Percentiles rank a stretch among this genome's conserved stretches.
phyloP scores from a whole-genome alignment of 306 rosid genomes.

The Medicago lupulina region DNA sequence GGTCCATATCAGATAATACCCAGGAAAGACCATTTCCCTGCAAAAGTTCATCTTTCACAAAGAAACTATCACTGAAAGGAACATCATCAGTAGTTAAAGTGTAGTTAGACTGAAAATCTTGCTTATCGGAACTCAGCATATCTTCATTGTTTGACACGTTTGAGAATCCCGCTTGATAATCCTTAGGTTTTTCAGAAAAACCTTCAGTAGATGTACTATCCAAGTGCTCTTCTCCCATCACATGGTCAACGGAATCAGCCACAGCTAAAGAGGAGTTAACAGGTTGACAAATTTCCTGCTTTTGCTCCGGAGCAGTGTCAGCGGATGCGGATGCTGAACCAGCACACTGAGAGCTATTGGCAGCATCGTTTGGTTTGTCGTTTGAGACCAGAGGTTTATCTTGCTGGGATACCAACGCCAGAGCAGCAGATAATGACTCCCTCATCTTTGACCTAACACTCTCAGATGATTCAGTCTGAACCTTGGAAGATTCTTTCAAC shows the following conservation, averaged over 20 bases:
- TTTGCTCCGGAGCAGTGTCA: constrained; percentile 37
- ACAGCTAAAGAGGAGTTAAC: constrained; percentile 42
- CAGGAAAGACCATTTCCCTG: constrained; percentile 98
- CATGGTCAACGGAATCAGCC: constrained; percentile 46
- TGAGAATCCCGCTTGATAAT: constrained; percentile 39
- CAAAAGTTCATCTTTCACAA: constrained; percentile 88
- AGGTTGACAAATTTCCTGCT: constrained; percentile 45
- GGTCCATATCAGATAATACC: constrained; percentile 68
- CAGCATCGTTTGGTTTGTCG: constrained; percentile 21
- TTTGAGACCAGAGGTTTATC: constrained; percentile 43
- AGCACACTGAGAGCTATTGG: constrained; percentile 40
- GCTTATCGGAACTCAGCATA: constrained; percentile 50
- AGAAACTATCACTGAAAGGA: constrained; percentile 74
- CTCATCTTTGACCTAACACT: constrained; percentile 97
- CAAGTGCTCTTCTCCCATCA: constrained; percentile 42
- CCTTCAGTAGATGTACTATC: constrained; percentile 39
- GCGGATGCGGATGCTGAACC: constrained; percentile 41
- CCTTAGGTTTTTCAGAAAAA: constrained; percentile 42
- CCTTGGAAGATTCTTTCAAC: constrained; percentile 59
- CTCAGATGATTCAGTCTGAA: constrained; percentile 70
- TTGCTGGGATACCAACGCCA: constrained; percentile 72
- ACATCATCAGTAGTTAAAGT: constrained; percentile 73
- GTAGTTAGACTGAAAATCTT: constrained; percentile 65
- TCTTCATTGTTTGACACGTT: constrained; percentile 44
- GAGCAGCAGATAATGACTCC: constrained; percentile 80